Evolutionary conservation across 352 stramenopile genomes (phyloP), one percentile per base, ranked within the genome.

Genomic region (Globisporangium perplexum): DNA sequence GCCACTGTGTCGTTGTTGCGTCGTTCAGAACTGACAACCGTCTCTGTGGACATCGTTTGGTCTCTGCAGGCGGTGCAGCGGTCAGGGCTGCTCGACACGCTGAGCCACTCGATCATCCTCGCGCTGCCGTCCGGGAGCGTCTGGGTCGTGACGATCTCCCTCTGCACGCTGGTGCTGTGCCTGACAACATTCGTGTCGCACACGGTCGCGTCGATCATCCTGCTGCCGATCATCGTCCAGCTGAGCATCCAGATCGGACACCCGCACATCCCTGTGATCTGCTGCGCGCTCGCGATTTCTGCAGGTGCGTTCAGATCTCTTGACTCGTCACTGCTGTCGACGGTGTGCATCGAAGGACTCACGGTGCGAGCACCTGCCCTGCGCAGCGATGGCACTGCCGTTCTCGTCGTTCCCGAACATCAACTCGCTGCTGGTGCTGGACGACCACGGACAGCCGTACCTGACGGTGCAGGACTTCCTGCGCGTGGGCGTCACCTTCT

Each of bases 361-460:
- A n/a, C n/a, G n/a, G n/a, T n/a, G n/a, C n/a, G n/a, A n/a, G n/a
- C n/a, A n/a, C n/a, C n/a, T n/a, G n/a, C n/a, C n/a, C n/a, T 23
- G 42, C 48, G 15, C 47, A 95, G 85, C 86, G 0, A 96, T 96
- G 86, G 89, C 83, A 8, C 67, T 96, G 36, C 89, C 88, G 24
- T 97, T 97, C 60, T 96, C 86, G 7, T 96, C 88, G 30, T 96
- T 97, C 67, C 89, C 88, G 15, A 97, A 97, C 65, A 95, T 97
- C 59, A 96, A 96, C 53, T 96, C 88, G 41, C 69, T 96, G 46
- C 64, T 97, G 39, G 89, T 96, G 44, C 70, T 95, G 44, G 88
- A 97, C 50, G 87, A 96, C 52, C 85, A 95, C 31, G 85, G 87
- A 15, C 77, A 93, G 50, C 75, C 82, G 14, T 96, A 95, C 60